Base-by-base conservation (phyloP, 1,284 basidiomycete species). In the Pseudozyma sp. region DNA sequence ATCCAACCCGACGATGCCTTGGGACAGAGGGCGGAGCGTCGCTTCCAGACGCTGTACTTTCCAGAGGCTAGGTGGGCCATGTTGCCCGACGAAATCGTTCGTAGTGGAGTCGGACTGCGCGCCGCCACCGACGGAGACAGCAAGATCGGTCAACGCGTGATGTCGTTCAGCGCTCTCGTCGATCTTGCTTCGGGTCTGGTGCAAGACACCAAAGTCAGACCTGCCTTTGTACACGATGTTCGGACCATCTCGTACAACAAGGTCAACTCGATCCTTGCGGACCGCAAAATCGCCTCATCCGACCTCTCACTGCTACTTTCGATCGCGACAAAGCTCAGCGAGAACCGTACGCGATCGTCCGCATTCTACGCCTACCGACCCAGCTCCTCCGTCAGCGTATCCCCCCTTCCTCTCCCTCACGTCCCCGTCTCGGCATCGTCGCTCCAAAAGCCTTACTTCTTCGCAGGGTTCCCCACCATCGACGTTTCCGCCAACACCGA, bases 141-240 rank as follows among this genome's bases (percentile, higher is more conserved):
- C 87, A 0, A 85, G 29, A 66, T 62, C 3, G 59, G 87, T 7
- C 83, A 84, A 63, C 58, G 75, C 10, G 90, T 90, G 1, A 81
- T 99, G 76, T 91, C 93, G 0, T 94, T 98, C 86, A 95, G 93
- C 68, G 88, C 89, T 47, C 90, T 91, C 69, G 73, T 98, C 17
- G 88, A 91, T 68, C 63, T 58, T 4, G 72, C 83, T 0, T 69
- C 82, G 0, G 95, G 93, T 0, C 86, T 90, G 8, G 88, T 97
- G 39, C 73, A 89, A 14, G 93, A 96, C 53, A 88, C 89, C 73
- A 87, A 88, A 62, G 88, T 97, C 24, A 87, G 89, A 7, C 88
- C 92, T 1, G 92, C 91, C 0, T 78, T 92, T 49, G 86, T 97
- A 49, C 88, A 89, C 53, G 92, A 93, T 60, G 86, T 94, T 37